Evolutionary conservation across 2,329 filamentous ascomycete species (phyloP).

Genomic region (Penicillium digitatum): DNA sequence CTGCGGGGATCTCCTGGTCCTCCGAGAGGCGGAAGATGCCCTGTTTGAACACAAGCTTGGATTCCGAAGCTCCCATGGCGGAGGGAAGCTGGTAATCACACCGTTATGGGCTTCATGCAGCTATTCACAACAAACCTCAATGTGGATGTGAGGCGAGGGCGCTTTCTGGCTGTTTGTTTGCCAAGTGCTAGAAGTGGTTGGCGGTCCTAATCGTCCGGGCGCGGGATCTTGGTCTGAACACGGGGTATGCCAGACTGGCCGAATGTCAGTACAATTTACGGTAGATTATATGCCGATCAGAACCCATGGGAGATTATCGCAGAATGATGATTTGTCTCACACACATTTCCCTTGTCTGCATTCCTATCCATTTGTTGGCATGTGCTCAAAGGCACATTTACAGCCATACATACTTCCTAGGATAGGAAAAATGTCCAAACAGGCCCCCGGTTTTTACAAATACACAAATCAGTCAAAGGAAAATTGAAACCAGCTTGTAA

Average conservation of each 20-base stretch:
- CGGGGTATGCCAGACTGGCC: constrained; percentile 7
- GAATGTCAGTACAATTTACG: not conserved
- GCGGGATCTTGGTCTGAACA: constrained; percentile 17
- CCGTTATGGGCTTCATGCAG: constrained; percentile 27
- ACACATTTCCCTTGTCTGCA: not conserved
- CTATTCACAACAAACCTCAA: not conserved
- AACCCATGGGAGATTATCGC: not conserved
- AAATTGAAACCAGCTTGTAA: not conserved
- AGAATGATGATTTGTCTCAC: not conserved
- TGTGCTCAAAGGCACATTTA: not conserved
- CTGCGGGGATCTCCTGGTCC: constrained; percentile 77
- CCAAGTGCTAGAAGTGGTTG: constrained; percentile 8
- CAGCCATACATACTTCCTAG: not conserved
- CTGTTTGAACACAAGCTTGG: constrained; percentile 97
- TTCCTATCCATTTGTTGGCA: not conserved
- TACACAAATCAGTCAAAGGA: not conserved
- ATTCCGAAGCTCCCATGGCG: constrained; percentile 93
- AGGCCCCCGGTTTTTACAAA: not conserved
- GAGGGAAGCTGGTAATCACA: constrained; percentile 27
- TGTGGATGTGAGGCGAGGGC: not conserved
- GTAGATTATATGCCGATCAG: not conserved
- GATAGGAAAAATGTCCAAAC: not conserved
- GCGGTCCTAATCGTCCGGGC: constrained; percentile 13
- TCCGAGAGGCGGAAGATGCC: constrained; percentile 97
- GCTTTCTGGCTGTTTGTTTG: constrained; percentile 7